Evolutionary conservation across 768 basidiomycete genomes (phyloP).

Genomic region (Myochromella boudieri): DNA sequence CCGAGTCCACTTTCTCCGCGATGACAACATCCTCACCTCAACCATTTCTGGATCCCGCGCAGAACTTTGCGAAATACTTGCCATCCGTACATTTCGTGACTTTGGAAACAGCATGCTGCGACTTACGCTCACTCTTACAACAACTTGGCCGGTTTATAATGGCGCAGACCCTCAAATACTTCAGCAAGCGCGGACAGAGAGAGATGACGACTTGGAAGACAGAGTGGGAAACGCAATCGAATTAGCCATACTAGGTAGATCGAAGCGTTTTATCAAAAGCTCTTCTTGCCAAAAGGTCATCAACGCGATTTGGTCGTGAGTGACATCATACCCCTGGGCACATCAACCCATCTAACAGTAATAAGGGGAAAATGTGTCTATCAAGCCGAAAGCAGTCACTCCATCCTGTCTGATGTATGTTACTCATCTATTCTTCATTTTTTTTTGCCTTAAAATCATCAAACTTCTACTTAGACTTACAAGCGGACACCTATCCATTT

Average conservation of each 20-base stretch:
- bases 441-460: too few species aligned
- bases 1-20: conserved; percentile 80
- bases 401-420: conserved; percentile 85
- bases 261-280: conserved; percentile 88
- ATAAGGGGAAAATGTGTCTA: conserved; percentile 89
- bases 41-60: conserved; percentile 76
- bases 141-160: conserved; percentile 77
- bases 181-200: conserved; percentile 56
- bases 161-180: conserved; percentile 67
- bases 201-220: conserved; percentile 73
- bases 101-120: conserved; percentile 68
- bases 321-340: too few species aligned
- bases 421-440: too few species aligned
- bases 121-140: conserved; percentile 70
- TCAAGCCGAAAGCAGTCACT: conserved; percentile 82
- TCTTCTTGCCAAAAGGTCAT: conserved; percentile 91
- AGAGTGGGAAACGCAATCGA: conserved; percentile 91
- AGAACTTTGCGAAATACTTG: conserved; percentile 85
- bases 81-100: conserved; percentile 74
- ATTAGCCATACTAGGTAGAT: conserved; percentile 84
- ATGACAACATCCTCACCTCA: conserved; percentile 68
- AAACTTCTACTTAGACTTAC: conserved; percentile 63
- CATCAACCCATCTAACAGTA: conserved; percentile 8
- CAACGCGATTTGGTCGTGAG: conserved; percentile 76
- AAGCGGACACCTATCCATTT: conserved; percentile 90